These are phyloP conservation scores for Colletotrichum sp. DNA, from an alignment of 2,329 filamentous ascomycete genomes.

Conservation along the genomic window DNA sequence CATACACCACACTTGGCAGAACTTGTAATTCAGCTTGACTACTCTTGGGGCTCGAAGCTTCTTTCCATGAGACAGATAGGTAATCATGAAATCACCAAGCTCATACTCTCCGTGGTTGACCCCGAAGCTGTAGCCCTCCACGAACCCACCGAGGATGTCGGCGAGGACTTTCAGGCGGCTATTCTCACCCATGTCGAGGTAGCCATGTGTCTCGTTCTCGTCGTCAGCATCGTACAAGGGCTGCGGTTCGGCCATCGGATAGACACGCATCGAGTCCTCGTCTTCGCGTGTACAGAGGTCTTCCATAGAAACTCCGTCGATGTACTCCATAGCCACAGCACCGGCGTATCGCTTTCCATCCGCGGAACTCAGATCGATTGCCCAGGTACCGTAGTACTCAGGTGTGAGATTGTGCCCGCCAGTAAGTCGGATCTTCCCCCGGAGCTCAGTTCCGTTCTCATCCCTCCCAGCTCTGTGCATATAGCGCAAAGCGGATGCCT, in stretches of 20 bases:
- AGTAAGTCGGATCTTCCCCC: background rate
- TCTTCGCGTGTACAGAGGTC: background rate
- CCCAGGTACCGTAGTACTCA: background rate
- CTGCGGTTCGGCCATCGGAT: fast-evolving
- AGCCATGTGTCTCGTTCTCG: background rate
- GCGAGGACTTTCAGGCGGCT: background rate
- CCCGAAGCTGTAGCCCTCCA: background rate
- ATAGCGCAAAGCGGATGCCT: background rate
- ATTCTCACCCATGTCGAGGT: background rate
- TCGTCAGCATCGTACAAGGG: background rate
- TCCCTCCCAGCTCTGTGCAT: background rate
- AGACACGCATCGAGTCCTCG: background rate
- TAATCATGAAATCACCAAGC: background rate
- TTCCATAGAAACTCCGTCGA: background rate
- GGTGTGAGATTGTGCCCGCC: background rate
- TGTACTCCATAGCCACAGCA: background rate
- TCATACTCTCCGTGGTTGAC: background rate
- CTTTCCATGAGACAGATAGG: background rate
- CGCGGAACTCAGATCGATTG: fast-evolving
- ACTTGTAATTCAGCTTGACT: background rate
- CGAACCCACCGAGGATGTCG: background rate
- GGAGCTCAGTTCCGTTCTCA: background rate
- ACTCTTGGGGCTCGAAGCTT: fast-evolving
- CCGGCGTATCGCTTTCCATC: background rate
- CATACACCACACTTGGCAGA: background rate